Conservation (phyloP, 129 eudicot genomes). For the Lonicera japonica region DNA sequence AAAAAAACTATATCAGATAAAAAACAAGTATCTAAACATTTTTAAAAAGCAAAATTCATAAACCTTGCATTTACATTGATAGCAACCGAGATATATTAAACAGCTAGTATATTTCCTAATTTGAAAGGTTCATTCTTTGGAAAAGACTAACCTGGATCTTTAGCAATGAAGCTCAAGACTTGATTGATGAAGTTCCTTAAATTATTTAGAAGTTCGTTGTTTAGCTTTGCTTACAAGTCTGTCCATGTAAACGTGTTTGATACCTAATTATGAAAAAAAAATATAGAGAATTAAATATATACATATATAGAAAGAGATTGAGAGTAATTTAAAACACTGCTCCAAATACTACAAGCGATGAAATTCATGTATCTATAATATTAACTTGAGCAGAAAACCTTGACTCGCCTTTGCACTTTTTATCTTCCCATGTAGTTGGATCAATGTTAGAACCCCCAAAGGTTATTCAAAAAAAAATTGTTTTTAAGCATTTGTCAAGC, state of each 20-base stretch:
- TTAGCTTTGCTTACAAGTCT: constrained; percentile 87
- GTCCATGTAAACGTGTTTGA: constrained; percentile 91
- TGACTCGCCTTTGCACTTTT: constrained; percentile 97
- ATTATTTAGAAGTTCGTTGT: constrained; percentile 70
- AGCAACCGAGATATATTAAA: not conserved
- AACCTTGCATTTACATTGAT: not conserved
- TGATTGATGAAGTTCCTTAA: constrained; percentile 86
- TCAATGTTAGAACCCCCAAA: constrained; percentile 71
- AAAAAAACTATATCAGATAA: no score
- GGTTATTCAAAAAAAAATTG: constrained; percentile 5
- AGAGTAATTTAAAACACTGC: no score
- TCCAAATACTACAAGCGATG: no score
- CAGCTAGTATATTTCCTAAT: not conserved
- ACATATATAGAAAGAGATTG: not conserved
- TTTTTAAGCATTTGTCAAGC: not conserved
- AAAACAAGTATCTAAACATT: no score
- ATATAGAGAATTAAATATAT: not conserved
- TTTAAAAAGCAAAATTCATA: not conserved
- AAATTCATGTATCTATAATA: no score
- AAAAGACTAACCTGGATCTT: constrained; percentile 60
- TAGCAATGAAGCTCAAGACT: constrained; percentile 93
- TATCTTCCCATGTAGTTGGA: constrained; percentile 50
- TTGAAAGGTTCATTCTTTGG: not conserved
- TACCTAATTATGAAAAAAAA: constrained; percentile 35
- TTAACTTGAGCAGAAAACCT: no score